Evolutionary conservation across 192 early-diverging fungal species (phyloP), one percentile per base, ranked within the genome.

Genomic region (Phycomyces nitens): DNA sequence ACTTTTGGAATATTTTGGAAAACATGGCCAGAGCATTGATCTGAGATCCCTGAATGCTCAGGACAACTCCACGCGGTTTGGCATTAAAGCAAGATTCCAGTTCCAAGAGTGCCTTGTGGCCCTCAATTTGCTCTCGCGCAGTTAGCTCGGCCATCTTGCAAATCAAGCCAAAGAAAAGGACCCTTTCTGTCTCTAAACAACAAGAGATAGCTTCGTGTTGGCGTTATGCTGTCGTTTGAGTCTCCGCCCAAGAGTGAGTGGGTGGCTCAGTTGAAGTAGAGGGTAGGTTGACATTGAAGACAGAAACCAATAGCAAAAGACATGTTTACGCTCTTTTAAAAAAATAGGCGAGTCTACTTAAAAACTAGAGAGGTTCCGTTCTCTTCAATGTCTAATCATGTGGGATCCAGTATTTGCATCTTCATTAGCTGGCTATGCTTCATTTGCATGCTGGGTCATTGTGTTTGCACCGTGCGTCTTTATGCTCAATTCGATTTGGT

Each of bases 381-480:
- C 29, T 34, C 29, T 34, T 34, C 29, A 34, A 34, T 34, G 29
- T 59, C 18, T 23, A 47, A 26, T 47, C 12, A 60, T 60, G 39
- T 41, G 27, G 59, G 53, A 68, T 61, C 53, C 49, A 20, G 52
- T 23, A 34, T 60, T 70, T 38, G 63, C 56, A 21, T 88, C 86
- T 24, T 73, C 77, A 53, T 52, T 84, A 23, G 72, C 78, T 29
- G 90, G 88, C 29, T 87, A 86, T 56, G 41, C 88, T 12, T 90
- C 88, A 42, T 82, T 90, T 34, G 70, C 55, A 6, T 88, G 90
- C 69, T 94, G 92, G 92, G 71, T 94, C 39, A 81, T 90, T 8
- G 92, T 94, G 58, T 90, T 89, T 78, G 81, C 86, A 51, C 92
- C 92, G 85, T 86, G 78, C 75, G 74, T 82, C 15, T 54, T 51